Base-by-base conservation (phyloP, 371 early-diverging fungal species). In the Apophysomyces trapeziformis region DNA sequence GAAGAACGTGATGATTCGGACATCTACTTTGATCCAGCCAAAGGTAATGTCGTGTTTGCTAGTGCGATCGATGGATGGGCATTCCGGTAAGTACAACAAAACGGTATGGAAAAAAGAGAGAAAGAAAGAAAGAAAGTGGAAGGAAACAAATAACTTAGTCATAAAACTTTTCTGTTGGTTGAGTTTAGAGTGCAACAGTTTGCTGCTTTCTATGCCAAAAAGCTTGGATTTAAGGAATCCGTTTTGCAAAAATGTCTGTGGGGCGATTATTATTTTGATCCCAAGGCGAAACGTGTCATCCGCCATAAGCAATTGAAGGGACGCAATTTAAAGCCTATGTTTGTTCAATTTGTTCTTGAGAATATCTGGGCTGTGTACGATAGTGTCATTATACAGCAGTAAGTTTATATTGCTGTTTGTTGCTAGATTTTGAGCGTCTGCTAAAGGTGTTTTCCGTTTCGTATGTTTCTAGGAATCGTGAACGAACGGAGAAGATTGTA, bases 1-100 rank as follows among this genome's bases (percentile, higher is more conserved):
- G 94, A 95, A 65, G 94, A 94, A 11, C 85, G 88, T 61, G 97
- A 97, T 70, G 96, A 97, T 68, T 90, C 94, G 12, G 86, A 93
- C 65, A 89, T 97, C 58, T 98, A 96, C 70, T 99, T 99, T 77
- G 87, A 95, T 38, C 99, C 99, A 4, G 92, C 93, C 38, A 83
- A 81, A 57, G 98, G 99, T 37, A 99, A 98, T 71, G 99, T 99
- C 59, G 86, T 99, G 36, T 99, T 99, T 77, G 81, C 95, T 0
- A 92, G 92, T 60, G 98, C 99, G 1, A 89, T 93, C 16, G 98
- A 99, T 74, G 99, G 99, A 1, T 99, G 99, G 99, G 99, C 98
- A 4, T 99, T 98, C 77, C 77, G 93, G 89, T 89, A 83, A 69
- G 44, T 50, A 4, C 38, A 38, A 3, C 32, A 26, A 26, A 26